A percentile compares a stretch with the other conserved stretches of the same genome.
These are phyloP conservation scores for Colletotrichum coccodes DNA, from an alignment of 2,329 filamentous ascomycete genomes.

Conservation along the genomic window DNA sequence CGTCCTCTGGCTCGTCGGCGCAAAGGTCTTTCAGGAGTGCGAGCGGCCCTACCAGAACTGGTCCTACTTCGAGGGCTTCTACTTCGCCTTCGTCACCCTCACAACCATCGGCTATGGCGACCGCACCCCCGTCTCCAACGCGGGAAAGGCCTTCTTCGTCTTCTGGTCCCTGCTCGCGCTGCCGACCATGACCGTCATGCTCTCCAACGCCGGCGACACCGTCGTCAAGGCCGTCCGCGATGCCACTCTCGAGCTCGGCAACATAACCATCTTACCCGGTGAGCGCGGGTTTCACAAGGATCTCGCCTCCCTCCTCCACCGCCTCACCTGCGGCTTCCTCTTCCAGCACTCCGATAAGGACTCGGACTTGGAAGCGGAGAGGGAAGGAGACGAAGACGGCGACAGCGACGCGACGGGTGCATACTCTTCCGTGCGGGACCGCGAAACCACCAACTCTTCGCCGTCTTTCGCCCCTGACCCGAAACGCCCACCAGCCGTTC, in stretches of 20 bases:
- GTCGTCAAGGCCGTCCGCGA: slow-evolving; percentile 73
- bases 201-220: slow-evolving; percentile 86
- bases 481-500: not conserved
- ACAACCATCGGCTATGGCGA: slow-evolving; percentile 89
- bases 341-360: slow-evolving; percentile 1
- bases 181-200: slow-evolving; percentile 88
- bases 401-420: slow-evolving; percentile 31
- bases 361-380: not conserved
- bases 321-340: slow-evolving; percentile 19
- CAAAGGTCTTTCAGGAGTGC: slow-evolving; percentile 72
- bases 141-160: slow-evolving; percentile 88
- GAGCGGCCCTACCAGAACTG: slow-evolving; percentile 67
- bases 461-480: not conserved
- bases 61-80: slow-evolving; percentile 83
- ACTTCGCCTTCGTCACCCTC: slow-evolving; percentile 86
- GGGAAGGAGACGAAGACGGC: slow-evolving; percentile 38
- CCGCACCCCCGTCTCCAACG: slow-evolving; percentile 78
- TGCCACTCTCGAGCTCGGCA: slow-evolving; percentile 64
- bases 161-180: slow-evolving; percentile 89
- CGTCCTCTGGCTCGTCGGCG: slow-evolving; percentile 83
- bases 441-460: not conserved
- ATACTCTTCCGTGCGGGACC: slow-evolving; percentile 1
- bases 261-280: slow-evolving; percentile 69
- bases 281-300: slow-evolving; percentile 60
- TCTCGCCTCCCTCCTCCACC: slow-evolving; percentile 49